Evolutionary conservation across 108 stramenopile species (phyloP).

Genomic region (Hondaea fermentalgiana): DNA sequence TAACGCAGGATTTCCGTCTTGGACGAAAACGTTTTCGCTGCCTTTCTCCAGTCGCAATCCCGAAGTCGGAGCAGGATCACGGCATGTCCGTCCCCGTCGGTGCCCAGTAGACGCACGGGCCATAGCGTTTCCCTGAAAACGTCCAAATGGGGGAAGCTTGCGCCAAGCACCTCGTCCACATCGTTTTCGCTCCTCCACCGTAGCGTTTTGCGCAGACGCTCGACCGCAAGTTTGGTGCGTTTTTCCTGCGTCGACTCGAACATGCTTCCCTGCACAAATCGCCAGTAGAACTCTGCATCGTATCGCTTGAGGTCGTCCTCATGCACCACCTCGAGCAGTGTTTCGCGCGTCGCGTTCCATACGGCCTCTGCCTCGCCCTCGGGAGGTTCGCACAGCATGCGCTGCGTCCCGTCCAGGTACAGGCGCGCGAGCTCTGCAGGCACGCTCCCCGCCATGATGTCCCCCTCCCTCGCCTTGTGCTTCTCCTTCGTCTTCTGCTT

Average conservation of each 20-base stretch:
- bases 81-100: neutral
- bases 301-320: neutral
- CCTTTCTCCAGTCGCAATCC: neutral
- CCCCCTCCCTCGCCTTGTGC: too few species aligned
- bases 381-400: neutral
- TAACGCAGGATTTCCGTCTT: neutral
- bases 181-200: neutral
- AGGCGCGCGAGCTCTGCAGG: too few species aligned
- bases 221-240: neutral
- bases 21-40: neutral
- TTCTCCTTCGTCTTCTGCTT: too few species aligned
- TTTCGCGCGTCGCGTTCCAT: neutral
- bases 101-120: neutral
- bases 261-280: neutral
- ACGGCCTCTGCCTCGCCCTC: neutral
- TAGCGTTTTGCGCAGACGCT: neutral
- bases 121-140: neutral
- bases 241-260: neutral
- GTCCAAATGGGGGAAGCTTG: neutral
- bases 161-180: neutral
- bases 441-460: too few species aligned
- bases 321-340: neutral
- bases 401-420: too few species aligned
- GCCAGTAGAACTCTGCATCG: neutral
- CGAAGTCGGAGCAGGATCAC: neutral